Conservation (phyloP, 805 yeast species). For the Wickerhamomyces chambardii region DNA sequence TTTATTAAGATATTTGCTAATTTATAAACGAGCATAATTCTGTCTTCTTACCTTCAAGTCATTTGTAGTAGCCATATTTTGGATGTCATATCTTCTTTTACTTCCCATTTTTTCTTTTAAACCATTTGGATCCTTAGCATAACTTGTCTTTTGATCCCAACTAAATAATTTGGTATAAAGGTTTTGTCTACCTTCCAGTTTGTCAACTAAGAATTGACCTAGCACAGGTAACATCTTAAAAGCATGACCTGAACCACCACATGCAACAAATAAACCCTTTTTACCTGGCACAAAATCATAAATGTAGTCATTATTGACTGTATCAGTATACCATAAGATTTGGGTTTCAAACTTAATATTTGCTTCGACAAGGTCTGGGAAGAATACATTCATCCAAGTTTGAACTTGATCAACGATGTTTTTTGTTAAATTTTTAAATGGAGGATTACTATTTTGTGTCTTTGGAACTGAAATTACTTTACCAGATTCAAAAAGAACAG, state of each 20-base stretch:
- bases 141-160: slow-evolving; percentile 10
- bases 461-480: slow-evolving; percentile 21
- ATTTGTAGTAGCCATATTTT: neutral
- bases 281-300: slow-evolving; percentile 23
- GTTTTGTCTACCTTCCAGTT: slow-evolving; percentile 3
- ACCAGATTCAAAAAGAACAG: slow-evolving; percentile 13
- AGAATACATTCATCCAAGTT: slow-evolving; percentile 15
- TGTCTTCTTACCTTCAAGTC: neutral
- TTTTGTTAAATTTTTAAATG: slow-evolving; percentile 16
- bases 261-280: slow-evolving; percentile 20
- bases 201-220: slow-evolving; percentile 21
- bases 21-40: neutral
- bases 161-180: slow-evolving; percentile 9
- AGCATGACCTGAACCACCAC: slow-evolving; percentile 28
- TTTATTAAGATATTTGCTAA: no score
- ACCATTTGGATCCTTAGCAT: slow-evolving; percentile 5
- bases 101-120: slow-evolving; percentile 6
- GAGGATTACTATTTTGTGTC: slow-evolving; percentile 15
- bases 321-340: slow-evolving; percentile 24
- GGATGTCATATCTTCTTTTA: slow-evolving; percentile 2
- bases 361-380: slow-evolving; percentile 19
- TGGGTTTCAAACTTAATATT: slow-evolving; percentile 15
- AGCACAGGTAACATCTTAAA: slow-evolving; percentile 25
- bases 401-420: slow-evolving; percentile 18
- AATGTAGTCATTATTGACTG: slow-evolving; percentile 22